Evolutionary conservation across 2,329 filamentous ascomycete genomes (phyloP), one percentile per base, ranked within the genome.

Genomic region (Mycosphaerelloides madeirae): DNA sequence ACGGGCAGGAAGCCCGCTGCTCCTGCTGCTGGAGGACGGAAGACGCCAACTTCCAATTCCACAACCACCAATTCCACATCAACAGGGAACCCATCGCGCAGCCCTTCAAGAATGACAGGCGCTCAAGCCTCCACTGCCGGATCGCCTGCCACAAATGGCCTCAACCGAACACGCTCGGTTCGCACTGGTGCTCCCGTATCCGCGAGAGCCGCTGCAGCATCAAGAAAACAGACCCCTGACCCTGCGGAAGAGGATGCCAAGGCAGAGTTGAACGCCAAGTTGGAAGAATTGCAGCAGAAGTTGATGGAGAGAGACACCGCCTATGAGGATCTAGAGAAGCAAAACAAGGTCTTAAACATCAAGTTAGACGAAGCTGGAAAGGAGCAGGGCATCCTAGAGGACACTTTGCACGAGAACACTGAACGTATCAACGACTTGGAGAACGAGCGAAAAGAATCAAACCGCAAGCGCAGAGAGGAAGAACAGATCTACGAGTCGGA

Each of bases 401-500:
- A 97, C 65, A 82, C 81, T 52, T 76, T 85, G 35, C 90, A 96
- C 64, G 90, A 95, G 67, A 83, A 81, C 60, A 89, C 93, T 50
- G 87, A 91, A 65, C 82, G 84, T 61, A 79, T 91, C 46, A 89
- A 95, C 66, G 73, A 78, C 6, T 74, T 97, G 42, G 81, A 83
- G 61, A 89, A 87, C 59, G 87, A 95, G 61, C 90, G 93, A 70
- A 81, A 87, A 57, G 90, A 97, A 56, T 77, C 84, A 43, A 80
- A 83, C 22, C 80, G 89, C 52, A 85, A 94, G 67, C 86, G 87
- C 61, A 81, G 91, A 53, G 93, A 98, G 65, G 83, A 96, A 71
- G 90, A 96, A 67, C 82, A 83, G 53, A 90, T 94, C 53, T 94
- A 95, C 65, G 91, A 97, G 66, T 82, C 85, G 34, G 93, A 98